Conservation (phyloP, 176 grass and related monocot species). For the Olyra latifolia region DNA sequence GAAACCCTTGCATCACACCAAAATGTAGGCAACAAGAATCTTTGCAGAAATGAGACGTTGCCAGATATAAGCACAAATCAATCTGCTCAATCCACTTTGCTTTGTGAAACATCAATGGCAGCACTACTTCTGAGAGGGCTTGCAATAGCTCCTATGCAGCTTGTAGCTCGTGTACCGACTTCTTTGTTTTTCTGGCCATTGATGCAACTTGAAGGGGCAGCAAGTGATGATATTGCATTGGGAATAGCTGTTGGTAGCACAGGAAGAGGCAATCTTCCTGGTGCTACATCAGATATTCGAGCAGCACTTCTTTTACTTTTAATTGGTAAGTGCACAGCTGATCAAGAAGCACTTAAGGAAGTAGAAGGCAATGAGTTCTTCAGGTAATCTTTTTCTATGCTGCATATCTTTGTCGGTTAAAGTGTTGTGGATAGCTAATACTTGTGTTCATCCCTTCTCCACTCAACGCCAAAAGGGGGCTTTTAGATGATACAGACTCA, state of each 20-base stretch:
- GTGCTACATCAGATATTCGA: slow-evolving; percentile 96
- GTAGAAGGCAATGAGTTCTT: slow-evolving; percentile 98
- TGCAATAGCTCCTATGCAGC: slow-evolving; percentile 87
- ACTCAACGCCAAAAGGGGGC: slow-evolving; percentile 57
- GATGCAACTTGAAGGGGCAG: slow-evolving; percentile 96
- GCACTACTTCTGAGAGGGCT: slow-evolving; percentile 84
- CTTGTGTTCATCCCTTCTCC: slow-evolving; percentile 13
- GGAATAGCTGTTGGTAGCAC: slow-evolving; percentile 97
- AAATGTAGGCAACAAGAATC: slow-evolving; percentile 44
- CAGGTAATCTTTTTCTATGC: slow-evolving; percentile 54
- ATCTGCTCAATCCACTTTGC: slow-evolving; percentile 39
- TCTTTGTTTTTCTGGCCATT: slow-evolving; percentile 95
- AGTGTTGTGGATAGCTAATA: slow-evolving; percentile 22
- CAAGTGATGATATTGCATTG: slow-evolving; percentile 95
- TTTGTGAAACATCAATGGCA: slow-evolving; percentile 77
- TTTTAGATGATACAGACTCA: slow-evolving; percentile 94
- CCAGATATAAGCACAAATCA: slow-evolving; percentile 44
- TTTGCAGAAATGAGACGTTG: slow-evolving; percentile 49
- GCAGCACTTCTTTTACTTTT: slow-evolving; percentile 87
- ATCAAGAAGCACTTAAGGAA: slow-evolving; percentile 83
- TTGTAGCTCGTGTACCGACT: slow-evolving; percentile 84
- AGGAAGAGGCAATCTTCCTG: slow-evolving; percentile 95
- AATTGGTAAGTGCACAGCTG: slow-evolving; percentile 98
- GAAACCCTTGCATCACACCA: slow-evolving; percentile 48
- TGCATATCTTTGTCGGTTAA: slow-evolving; percentile 1